These are phyloP conservation scores for Wickerhamomyces queroliae DNA, from an alignment of 805 yeast genomes.

Conservation along the genomic window DNA sequence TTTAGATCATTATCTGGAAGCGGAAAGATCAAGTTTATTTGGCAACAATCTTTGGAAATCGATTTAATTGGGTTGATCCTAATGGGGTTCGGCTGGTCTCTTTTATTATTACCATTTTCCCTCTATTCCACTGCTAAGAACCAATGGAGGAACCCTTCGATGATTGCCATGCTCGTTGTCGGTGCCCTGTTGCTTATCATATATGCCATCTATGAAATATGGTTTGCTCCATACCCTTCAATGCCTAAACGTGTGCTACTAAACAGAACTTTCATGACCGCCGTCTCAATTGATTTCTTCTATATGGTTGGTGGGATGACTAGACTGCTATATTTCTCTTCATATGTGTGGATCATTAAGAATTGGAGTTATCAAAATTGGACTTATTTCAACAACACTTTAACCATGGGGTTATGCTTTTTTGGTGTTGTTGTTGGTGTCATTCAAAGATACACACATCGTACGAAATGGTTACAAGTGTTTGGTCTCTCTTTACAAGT, in stretches of 20 bases:
- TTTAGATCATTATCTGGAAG: not conserved
- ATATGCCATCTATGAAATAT: constrained; percentile 31
- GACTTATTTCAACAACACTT: constrained; percentile 32
- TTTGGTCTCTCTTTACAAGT: constrained; percentile 29
- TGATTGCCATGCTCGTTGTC: constrained; percentile 38
- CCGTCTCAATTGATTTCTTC: constrained; percentile 28
- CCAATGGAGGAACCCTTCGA: constrained; percentile 31
- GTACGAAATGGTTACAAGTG: constrained; percentile 31
- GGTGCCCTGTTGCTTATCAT: constrained; percentile 31
- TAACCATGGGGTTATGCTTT: constrained; percentile 30
- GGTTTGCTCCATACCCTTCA: constrained; percentile 29
- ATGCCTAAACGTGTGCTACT: constrained; percentile 30
- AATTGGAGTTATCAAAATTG: constrained; percentile 28
- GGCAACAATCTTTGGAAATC: constrained; percentile 25
- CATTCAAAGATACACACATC: constrained; percentile 27
- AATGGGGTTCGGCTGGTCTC: constrained; percentile 32
- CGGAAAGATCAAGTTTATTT: constrained; percentile 4
- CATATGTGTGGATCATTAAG: constrained; percentile 27
- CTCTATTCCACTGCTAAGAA: constrained; percentile 26
- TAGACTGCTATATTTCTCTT: constrained; percentile 26
- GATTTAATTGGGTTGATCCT: constrained; percentile 34
- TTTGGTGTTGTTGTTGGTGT: constrained; percentile 33
- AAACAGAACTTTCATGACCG: constrained; percentile 32
- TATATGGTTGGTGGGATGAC: constrained; percentile 26
- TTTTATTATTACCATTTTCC: constrained; percentile 34